Evolutionary conservation across 106 monocot species (phyloP).

Genomic region (Dioscorea zingiberensis): DNA sequence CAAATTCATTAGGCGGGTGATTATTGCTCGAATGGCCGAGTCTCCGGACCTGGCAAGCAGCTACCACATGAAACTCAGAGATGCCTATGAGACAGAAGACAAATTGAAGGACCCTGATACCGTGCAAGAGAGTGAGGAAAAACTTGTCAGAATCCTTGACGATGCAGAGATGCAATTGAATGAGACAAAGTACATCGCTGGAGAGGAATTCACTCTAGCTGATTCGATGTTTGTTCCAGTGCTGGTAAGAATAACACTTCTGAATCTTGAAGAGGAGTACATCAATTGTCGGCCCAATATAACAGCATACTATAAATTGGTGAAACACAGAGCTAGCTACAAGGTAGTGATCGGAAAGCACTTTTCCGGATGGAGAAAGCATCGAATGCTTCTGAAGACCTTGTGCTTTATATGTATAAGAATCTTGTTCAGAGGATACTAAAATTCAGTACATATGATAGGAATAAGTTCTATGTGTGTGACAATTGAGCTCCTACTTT

Average conservation of each 20-base stretch:
- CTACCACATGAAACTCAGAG: constrained; percentile 82
- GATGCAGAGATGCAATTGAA: constrained; percentile 66
- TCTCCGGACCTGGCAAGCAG: constrained; percentile 78
- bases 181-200: constrained; percentile 50
- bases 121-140: constrained; percentile 66
- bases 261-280: constrained; percentile 67
- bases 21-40: constrained; percentile 91
- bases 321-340: constrained; percentile 64
- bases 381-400: constrained; percentile 61
- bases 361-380: constrained; percentile 84
- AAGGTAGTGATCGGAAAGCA: constrained; percentile 69
- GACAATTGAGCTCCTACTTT: not conserved
- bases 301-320: constrained; percentile 53
- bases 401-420: constrained; percentile 64
- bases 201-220: constrained; percentile 61
- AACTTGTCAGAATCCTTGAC: constrained; percentile 62
- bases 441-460: not conserved
- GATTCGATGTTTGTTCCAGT: constrained; percentile 93
- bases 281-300: constrained; percentile 60
- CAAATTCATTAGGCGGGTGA: constrained; percentile 63
- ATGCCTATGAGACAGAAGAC: constrained; percentile 74
- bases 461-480: not conserved
- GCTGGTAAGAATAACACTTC: constrained; percentile 49
- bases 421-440: constrained; percentile 62
- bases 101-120: constrained; percentile 50